Evolutionary conservation across 2,329 filamentous ascomycete genomes (phyloP), one percentile per base, ranked within the genome.

Genomic region (Aspergillus calidoustus): DNA sequence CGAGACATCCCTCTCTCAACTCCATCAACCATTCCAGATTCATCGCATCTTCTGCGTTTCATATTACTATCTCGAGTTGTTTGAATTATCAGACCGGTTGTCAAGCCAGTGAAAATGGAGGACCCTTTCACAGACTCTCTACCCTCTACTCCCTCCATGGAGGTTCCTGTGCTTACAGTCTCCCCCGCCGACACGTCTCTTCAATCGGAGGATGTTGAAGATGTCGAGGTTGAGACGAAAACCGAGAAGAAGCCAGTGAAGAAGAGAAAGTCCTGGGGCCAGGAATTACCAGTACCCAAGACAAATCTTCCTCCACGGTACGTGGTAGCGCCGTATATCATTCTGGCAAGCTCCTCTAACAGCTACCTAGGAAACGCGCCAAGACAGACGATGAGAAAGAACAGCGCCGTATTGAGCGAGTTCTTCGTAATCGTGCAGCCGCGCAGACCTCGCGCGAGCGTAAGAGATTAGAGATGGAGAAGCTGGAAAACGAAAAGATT

Each of bases 371-470:
- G 68, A 99, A 99, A 87, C 92, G 95, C 65, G 95, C 95, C 71
- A 99, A 98, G 86, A 99, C 95, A 3, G 94, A 96, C 72, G 95
- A 97, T 73, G 95, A 99, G 80, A 99, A 99, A 82, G 95, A 98
- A 80, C 95, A 99, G 79, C 91, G 95, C 49, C 91, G 95, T 64
- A 96, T 98, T 59, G 95, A 99, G 83, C 92, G 95, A 65, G 95
- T 99, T 67, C 92, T 98, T 71, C 90, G 95, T 49, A 99, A 99
- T 76, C 92, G 95, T 68, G 91, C 93, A 62, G 95, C 95, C 50
- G 95, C 95, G 46, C 95, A 98, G 83, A 97, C 96, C 62, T 99
- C 95, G 4, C 86, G 95, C 54, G 95, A 99, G 79, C 91, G 93
- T 63, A 97, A 97, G 84, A 87, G 93, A 60, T 84, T 89, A 69